Evolutionary conservation across 495 filamentous ascomycete species (phyloP).

Genomic region (Xylaria palmicola): DNA sequence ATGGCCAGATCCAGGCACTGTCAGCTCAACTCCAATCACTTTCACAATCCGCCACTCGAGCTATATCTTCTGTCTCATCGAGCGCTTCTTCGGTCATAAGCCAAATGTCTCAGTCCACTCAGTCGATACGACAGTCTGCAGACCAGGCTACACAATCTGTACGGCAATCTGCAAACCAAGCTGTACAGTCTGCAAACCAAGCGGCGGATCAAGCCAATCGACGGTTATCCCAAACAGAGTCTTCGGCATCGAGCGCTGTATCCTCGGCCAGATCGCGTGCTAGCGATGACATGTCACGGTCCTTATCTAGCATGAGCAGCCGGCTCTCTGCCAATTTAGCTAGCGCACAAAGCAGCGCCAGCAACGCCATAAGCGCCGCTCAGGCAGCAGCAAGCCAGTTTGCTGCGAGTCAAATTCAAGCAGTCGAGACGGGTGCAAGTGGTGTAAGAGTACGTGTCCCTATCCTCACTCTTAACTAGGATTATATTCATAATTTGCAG

Average conservation of each 20-base stretch:
- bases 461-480: too few species aligned
- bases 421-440: slow-evolving; percentile 34
- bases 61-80: slow-evolving; percentile 33
- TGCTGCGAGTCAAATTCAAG: slow-evolving; percentile 36
- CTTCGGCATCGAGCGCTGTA: slow-evolving; percentile 35
- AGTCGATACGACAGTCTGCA: slow-evolving; percentile 29
- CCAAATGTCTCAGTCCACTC: slow-evolving; percentile 27
- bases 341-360: slow-evolving; percentile 28
- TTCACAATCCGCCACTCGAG: slow-evolving; percentile 36
- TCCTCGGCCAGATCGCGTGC: slow-evolving; percentile 26
- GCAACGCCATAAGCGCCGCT: slow-evolving; percentile 22
- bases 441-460: slow-evolving; percentile 30
- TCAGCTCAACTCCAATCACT: slow-evolving; percentile 35
- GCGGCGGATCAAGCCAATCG: slow-evolving; percentile 39
- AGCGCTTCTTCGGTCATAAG: slow-evolving; percentile 32
- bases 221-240: slow-evolving; percentile 34
- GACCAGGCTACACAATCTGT: slow-evolving; percentile 25
- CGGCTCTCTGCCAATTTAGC: slow-evolving; percentile 18
- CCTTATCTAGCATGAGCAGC: slow-evolving; percentile 27
- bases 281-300: slow-evolving; percentile 22
- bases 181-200: slow-evolving; percentile 29
- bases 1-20: slow-evolving; percentile 42
- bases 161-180: slow-evolving; percentile 31
- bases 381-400: slow-evolving; percentile 29
- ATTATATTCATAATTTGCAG: slow-evolving; percentile 11